Evolutionary conservation across 345 rosid species (phyloP).

Genomic region (Populus davidiana): DNA sequence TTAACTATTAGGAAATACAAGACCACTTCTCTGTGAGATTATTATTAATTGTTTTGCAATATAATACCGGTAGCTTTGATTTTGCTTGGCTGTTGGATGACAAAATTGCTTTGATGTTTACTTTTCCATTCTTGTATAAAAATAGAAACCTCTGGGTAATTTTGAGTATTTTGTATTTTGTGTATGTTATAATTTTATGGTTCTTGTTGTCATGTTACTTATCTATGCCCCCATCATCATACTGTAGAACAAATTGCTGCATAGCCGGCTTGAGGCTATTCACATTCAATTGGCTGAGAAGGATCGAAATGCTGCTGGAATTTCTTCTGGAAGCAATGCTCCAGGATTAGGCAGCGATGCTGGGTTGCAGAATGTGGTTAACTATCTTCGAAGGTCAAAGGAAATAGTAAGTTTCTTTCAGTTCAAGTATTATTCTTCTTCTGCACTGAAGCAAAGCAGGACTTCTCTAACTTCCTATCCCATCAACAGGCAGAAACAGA

Average conservation of each 20-base stretch:
- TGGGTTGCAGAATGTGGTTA: slow-evolving; percentile 80
- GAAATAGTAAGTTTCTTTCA: slow-evolving; percentile 60
- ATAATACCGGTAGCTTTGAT: no score
- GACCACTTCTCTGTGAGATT: no score
- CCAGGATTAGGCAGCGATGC: slow-evolving; percentile 48
- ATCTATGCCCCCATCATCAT: slow-evolving; percentile 7
- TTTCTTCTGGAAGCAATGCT: slow-evolving; percentile 37
- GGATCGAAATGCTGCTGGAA: slow-evolving; percentile 52
- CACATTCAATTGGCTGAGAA: slow-evolving; percentile 78
- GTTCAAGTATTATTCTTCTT: not conserved
- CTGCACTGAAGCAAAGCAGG: not conserved
- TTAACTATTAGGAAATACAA: not conserved
- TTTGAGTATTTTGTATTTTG: not conserved
- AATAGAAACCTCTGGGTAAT: no score
- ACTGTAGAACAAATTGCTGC: slow-evolving; percentile 69
- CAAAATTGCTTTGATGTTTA: no score
- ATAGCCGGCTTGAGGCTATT: slow-evolving; percentile 75
- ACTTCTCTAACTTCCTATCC: slow-evolving; percentile 8
- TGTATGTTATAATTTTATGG: not conserved
- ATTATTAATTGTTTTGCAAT: no score
- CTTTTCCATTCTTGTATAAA: no score
- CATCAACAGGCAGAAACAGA: slow-evolving; percentile 83
- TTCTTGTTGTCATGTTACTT: not conserved
- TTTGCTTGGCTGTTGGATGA: no score
- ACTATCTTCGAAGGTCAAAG: slow-evolving; percentile 76